Conservation (phyloP, 495 filamentous ascomycete genomes). For the Platismatia glauca region DNA sequence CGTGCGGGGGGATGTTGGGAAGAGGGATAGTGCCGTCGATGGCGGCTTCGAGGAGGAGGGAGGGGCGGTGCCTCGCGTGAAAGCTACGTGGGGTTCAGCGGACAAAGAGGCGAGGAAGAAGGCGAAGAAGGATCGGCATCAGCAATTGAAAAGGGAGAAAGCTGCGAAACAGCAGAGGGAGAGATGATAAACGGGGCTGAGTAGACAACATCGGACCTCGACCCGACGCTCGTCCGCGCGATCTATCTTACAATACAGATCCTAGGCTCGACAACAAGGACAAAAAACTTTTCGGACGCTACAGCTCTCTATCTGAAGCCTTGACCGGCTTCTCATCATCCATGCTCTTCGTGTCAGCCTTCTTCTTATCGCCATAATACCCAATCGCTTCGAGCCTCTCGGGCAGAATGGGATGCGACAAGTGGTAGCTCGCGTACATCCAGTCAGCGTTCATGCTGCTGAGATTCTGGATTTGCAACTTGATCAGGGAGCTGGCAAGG, state of each 20-base stretch:
- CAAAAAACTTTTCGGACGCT: slow-evolving; percentile 17
- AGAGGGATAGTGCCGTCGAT: slow-evolving; percentile 20
- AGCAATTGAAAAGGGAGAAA: slow-evolving; percentile 34
- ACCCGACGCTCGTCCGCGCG: neutral
- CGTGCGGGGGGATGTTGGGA: slow-evolving; percentile 33
- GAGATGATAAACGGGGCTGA: slow-evolving; percentile 17
- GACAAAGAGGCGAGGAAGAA: slow-evolving; percentile 45
- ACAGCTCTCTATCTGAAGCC: slow-evolving; percentile 52
- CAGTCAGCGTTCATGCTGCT: slow-evolving; percentile 98
- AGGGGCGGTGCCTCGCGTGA: slow-evolving; percentile 16
- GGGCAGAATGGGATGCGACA: slow-evolving; percentile 91
- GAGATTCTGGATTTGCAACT: slow-evolving; percentile 95
- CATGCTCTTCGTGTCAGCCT: slow-evolving; percentile 36
- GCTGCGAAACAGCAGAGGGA: slow-evolving; percentile 29
- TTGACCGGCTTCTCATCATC: slow-evolving; percentile 47
- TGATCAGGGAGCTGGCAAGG: slow-evolving; percentile 80
- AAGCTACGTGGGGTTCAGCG: slow-evolving; percentile 15
- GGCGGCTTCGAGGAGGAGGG: slow-evolving; percentile 11
- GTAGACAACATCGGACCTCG: neutral
- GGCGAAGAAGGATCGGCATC: slow-evolving; percentile 42
- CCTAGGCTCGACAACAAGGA: neutral
- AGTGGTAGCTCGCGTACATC: slow-evolving; percentile 96
- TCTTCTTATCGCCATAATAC: slow-evolving; percentile 61
- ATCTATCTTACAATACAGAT: neutral
- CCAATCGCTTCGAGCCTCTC: slow-evolving; percentile 85